phyloP scores from a whole-genome alignment of 257 asterid species.

The Verbena officinalis region DNA sequence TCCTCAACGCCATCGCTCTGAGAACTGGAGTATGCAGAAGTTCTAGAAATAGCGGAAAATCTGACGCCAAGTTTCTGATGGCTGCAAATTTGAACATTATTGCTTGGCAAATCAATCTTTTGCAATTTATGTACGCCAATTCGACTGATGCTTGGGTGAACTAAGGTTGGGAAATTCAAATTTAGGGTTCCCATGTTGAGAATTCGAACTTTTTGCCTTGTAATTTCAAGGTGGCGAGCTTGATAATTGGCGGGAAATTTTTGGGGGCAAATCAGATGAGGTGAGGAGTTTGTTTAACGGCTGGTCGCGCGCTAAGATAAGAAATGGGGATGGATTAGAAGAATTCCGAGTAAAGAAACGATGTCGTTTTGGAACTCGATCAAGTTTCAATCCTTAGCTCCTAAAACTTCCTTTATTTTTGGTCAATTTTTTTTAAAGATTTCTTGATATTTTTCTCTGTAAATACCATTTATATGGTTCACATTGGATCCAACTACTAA shows the following conservation, averaged over 20 bases:
- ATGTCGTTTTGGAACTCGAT: not conserved
- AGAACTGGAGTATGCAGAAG: constrained; percentile 28
- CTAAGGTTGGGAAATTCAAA: constrained; percentile 19
- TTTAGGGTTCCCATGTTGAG: constrained; percentile 28
- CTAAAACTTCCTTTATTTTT: too few relatives aligned
- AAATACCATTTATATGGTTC: too few relatives aligned
- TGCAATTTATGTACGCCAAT: constrained; percentile 12
- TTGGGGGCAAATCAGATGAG: too few relatives aligned
- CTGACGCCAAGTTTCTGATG: constrained; percentile 10
- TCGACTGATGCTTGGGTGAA: constrained; percentile 17
- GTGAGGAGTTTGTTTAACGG: too few relatives aligned
- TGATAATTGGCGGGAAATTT: not conserved
- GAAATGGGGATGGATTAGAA: not conserved
- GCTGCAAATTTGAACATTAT: constrained; percentile 21
- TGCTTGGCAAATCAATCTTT: not conserved
- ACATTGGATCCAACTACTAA: too few relatives aligned
- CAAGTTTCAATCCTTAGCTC: too few relatives aligned
- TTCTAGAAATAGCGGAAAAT: constrained; percentile 16
- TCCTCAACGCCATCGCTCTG: constrained; percentile 40
- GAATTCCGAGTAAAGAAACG: not conserved
- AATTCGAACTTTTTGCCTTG: not conserved
- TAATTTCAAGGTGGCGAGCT: constrained; percentile 16
- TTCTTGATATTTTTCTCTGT: too few relatives aligned
- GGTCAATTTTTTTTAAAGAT: too few relatives aligned
- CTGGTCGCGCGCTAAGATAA: constrained; percentile 18